These are phyloP conservation scores for Coccomyxa sp. DNA, from an alignment of 139 green algal species.

Conservation along the genomic window DNA sequence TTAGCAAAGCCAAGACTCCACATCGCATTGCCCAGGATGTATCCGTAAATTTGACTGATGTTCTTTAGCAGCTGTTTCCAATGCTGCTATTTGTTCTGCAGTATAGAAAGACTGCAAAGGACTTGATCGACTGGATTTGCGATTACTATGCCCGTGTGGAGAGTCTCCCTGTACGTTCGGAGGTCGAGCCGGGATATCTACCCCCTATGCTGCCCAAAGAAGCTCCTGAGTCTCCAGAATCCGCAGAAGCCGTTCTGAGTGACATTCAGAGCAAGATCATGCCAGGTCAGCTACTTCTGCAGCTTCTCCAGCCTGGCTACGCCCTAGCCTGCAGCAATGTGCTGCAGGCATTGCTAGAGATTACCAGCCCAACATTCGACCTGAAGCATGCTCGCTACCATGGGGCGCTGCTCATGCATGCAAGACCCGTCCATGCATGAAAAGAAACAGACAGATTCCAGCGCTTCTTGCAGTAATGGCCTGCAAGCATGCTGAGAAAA, in stretches of 20 bases:
- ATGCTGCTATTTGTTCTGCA: slow-evolving; percentile 18
- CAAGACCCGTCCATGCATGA: too few relatives aligned
- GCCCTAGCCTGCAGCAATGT: too few relatives aligned
- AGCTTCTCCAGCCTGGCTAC: too few relatives aligned
- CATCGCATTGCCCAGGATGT: too few relatives aligned
- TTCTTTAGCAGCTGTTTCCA: background rate
- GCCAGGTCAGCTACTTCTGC: slow-evolving; percentile 53
- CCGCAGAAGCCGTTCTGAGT: slow-evolving; percentile 42
- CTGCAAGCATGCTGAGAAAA: too few relatives aligned
- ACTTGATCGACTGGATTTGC: slow-evolving; percentile 62
- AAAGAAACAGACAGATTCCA: too few relatives aligned
- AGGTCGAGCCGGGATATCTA: slow-evolving; percentile 68
- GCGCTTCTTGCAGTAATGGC: too few relatives aligned
- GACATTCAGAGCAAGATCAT: slow-evolving; percentile 67
- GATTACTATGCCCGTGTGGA: slow-evolving; percentile 47
- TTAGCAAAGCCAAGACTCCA: too few relatives aligned
- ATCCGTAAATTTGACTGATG: background rate
- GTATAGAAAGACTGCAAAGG: slow-evolving; percentile 52
- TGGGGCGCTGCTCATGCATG: too few relatives aligned
- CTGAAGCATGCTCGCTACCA: too few relatives aligned
- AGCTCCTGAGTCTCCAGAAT: slow-evolving; percentile 52
- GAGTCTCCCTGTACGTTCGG: slow-evolving; percentile 27
- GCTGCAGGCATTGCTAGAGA: too few relatives aligned
- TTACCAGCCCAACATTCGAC: too few relatives aligned
- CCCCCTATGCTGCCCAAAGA: slow-evolving; percentile 30